Base-by-base conservation (phyloP, 73 alveolate species). In the Paraurostyla sp. region DNA sequence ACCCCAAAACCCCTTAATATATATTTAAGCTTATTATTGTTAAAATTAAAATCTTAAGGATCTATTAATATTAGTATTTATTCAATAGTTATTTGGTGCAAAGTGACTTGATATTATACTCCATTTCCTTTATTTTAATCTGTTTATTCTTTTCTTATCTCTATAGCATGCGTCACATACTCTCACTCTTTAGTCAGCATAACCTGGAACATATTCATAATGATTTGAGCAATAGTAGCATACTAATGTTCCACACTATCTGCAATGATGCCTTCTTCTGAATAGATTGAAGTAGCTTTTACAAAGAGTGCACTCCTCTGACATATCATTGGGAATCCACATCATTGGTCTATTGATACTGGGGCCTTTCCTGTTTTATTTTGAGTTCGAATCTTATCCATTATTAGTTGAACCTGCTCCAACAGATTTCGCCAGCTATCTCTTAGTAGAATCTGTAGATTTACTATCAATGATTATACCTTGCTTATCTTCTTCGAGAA, bases 111-210 rank as follows among this genome's bases (percentile, higher is more conserved):
- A 48, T 6, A 75, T 75, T 25, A 75, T 48, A 29, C 75, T 46
- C 87, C 87, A 75, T 51, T 29, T 75, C 40, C 73, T 75, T 1
- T 43, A 32, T 22, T 32, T 48, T 2, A 48, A 46, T 32, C 73
- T 75, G 32, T 48, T 43, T 18, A 75, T n/a, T 33, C 73, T 75
- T 49, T 75, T 75, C 46, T 46, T 75, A 46, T 75, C 87, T 49
- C 87, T 75, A 46, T 48, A 75, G 75, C 87, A 75, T 7, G 87
- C 87, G 27, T 75, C 87, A 33, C 87, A 75, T 18, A 75, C 73
- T 32, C 51, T 40, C 52, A 75, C 87, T 30, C 87, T 75, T 11
- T 46, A 7, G 30, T 75, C 87, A 22, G 75, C 87, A 49, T 75
- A 75, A 4, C 87, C 87, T 20, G 75, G 54, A 48, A 75, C 87